Conservation (phyloP, 208 protist genomes). For the Trypanosoma avium region DNA sequence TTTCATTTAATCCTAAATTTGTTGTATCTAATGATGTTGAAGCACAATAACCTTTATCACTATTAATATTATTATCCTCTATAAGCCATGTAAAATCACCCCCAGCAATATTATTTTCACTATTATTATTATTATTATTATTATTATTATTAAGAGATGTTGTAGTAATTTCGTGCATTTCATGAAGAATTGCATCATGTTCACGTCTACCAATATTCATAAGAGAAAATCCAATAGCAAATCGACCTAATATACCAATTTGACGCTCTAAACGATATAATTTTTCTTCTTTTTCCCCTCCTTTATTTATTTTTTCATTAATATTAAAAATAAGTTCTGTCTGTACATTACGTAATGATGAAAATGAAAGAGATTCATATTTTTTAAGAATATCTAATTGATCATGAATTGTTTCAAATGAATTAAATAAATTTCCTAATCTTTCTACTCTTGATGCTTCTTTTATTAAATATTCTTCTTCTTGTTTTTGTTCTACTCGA, state of each 20-base stretch:
- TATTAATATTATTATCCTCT: neutral
- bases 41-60: neutral
- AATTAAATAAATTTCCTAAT: neutral
- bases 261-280: constrained; percentile 12
- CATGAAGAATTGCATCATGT: constrained; percentile 16
- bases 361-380: neutral
- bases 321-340: neutral
- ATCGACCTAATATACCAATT: constrained; percentile 20
- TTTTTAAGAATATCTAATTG: constrained; percentile 9
- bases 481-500: constrained; percentile 3
- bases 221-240: constrained; percentile 25
- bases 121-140: neutral
- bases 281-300: neutral
- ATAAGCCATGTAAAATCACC: constrained; percentile 19
- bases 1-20: too few relatives aligned
- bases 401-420: constrained; percentile 8
- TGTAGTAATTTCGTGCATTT: neutral
- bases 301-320: neutral
- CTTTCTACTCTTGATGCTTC: neutral
- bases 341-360: neutral
- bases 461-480: neutral
- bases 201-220: neutral
- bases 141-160: neutral
- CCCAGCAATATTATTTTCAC: neutral
- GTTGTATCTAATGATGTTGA: too few relatives aligned